Conservation (phyloP, 2,329 filamentous ascomycete species). For the Scytalidium lignicola region DNA sequence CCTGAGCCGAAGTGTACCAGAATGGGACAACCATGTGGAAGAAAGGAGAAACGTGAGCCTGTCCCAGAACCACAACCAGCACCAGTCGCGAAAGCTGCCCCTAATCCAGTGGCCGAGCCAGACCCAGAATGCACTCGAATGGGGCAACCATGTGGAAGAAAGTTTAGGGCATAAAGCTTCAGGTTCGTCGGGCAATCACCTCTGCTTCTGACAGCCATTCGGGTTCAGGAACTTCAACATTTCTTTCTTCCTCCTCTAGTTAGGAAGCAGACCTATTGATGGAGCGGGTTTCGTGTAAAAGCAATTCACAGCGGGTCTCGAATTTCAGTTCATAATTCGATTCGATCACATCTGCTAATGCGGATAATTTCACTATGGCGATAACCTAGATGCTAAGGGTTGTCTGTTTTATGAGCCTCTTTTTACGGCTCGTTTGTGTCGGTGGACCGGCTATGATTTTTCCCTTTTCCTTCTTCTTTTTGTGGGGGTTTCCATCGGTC, state of each 20-base stretch:
- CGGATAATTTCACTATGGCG: neutral
- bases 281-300: neutral
- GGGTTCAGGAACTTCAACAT: neutral
- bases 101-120: constrained; percentile 12
- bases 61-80: constrained; percentile 11
- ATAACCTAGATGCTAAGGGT: constrained; percentile 27
- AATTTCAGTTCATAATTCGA: neutral
- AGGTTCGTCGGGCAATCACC: constrained; percentile 1
- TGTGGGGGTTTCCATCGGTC: neutral
- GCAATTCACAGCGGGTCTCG: neutral
- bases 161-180: too few relatives aligned
- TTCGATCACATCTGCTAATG: neutral
- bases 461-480: too few relatives aligned
- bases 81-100: neutral
- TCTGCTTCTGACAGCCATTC: neutral
- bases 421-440: too few relatives aligned
- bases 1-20: constrained; percentile 19
- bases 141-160: constrained; percentile 21
- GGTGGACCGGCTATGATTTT: too few relatives aligned
- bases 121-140: constrained; percentile 19
- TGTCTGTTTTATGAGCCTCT: constrained; percentile 32
- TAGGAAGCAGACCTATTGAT: neutral
- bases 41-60: constrained; percentile 3
- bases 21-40: constrained; percentile 20
- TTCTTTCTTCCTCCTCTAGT: constrained; percentile 1